These are phyloP conservation scores for Gonapodya sp. DNA, from an alignment of 192 early-diverging fungal species.

Conservation along the genomic window DNA sequence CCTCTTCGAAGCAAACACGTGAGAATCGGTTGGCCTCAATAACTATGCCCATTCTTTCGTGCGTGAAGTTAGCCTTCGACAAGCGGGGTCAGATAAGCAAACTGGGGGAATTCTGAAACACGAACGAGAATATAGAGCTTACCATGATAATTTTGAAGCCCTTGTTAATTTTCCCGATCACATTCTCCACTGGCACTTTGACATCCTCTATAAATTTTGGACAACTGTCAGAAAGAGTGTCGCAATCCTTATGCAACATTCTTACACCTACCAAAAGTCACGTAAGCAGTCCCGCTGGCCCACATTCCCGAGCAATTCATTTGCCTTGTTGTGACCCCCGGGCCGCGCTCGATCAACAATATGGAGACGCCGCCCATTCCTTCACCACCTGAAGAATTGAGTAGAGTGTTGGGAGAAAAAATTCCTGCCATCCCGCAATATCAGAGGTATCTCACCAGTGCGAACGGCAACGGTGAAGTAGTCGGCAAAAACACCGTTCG, in stretches of 20 bases:
- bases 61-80: constrained; percentile 65
- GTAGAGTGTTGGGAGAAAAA: not conserved
- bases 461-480: constrained; percentile 66
- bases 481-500: constrained; percentile 68
- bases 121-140: not conserved
- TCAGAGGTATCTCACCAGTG: not conserved
- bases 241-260: not conserved
- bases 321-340: constrained; percentile 65
- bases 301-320: constrained; percentile 77
- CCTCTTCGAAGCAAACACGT: constrained; percentile 73
- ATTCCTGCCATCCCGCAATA: not conserved
- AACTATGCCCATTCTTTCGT: constrained; percentile 67
- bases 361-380: constrained; percentile 73
- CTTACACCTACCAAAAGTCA: not conserved
- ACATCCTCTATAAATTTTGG: constrained; percentile 55
- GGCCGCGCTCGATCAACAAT: constrained; percentile 55
- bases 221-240: not conserved
- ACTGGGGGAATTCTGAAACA: not conserved
- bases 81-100: not conserved
- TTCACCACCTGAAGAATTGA: constrained; percentile 40
- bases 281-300: constrained; percentile 68
- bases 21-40: constrained; percentile 79
- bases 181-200: constrained; percentile 71
- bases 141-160: constrained; percentile 61
- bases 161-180: constrained; percentile 76